Evolutionary conservation across 1,139 yeast genomes (phyloP), one percentile per base, ranked within the genome.

Genomic region (Citeromyces hawaiiensis): DNA sequence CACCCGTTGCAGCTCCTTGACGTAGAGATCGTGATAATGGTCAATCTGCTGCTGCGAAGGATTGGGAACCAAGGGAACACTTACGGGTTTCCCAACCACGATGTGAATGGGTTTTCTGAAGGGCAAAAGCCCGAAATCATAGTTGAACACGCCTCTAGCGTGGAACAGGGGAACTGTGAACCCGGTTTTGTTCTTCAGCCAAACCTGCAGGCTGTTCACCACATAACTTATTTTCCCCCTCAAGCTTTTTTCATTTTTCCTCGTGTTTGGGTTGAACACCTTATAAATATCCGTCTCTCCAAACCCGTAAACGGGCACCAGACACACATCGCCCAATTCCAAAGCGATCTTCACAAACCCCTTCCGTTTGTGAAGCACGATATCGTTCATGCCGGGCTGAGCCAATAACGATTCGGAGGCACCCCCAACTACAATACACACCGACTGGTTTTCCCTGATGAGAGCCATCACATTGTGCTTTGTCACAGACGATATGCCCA

Each of bases 391-490:
- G 1, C 74, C 72, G 0, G 83, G 83, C 42, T 70, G 67, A 31
- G 88, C 83, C 32, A 85, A 58, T 38, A 91, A 63, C 2, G 94
- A 77, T 50, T 91, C 98, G 45, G 86, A 83, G 1, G 97, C 97
- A 0, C 98, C 98, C 4, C 98, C 98, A 33, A 91, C 78, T 2
- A 91, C 96, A 43, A 91, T 77, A 45, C 93, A 83, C 11, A 88
- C 81, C 2, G 95, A 83, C 47, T 70, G 72, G 45, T 79, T 77
- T 34, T 83, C 80, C 41, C 59, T 61, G 38, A 91, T 66, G 27
- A 86, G 64, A 35, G 77, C 68, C 45, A 72, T 62, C 39, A 93
- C 82, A 48, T 88, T 87, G 33, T 66, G 66, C 39, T 78, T 80
- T 1, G 91, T 76, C 1, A 94, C 97, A 19, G 94, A 78, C 3